Evolutionary conservation across 192 early-diverging fungal genomes (phyloP), one percentile per base, ranked within the genome.

Genomic region (Podila minutissima): DNA sequence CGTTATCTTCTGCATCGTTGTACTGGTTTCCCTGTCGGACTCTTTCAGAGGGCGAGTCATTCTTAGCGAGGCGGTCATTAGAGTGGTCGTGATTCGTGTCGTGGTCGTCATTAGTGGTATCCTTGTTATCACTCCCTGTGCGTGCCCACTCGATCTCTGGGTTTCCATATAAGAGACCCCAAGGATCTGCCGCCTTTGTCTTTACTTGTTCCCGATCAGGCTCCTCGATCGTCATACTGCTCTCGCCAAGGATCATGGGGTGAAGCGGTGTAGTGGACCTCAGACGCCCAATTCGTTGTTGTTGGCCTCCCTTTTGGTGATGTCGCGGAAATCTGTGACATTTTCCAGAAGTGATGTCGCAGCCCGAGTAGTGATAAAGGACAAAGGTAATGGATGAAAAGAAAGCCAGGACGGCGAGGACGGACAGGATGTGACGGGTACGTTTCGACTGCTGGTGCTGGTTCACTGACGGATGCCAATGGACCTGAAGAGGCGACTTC

Each of bases 391-490:
- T 2, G 10, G 71, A 73, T 4, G 77, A 69, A 37, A 81, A 81
- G 53, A 64, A 69, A 9, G 67, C 28, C 0, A 81, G 77, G 31
- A 81, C 32, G 2, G 62, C 59, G 2, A 81, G 28, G 32, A 69
- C n/a, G 24, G 55, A 61, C 2, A 62, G 2, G 32, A 65, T 64
- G 29, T 73, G 71, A 4, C 62, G 70, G 46, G 63, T 72, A 8
- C 77, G 77, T 32, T 81, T 81, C 11, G 60, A 62, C 17, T 64
- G 29, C 28, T 73, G 77, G 19, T 35, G 71, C 20, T 73, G 60
- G 59, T 81, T 81, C 28, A 81, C 77, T 12, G 77, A 81, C 0
- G 77, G 71, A 26, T 81, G 77, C 77, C 76, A 79, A 28, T 62
- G 59, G 12, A 79, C 76, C 32, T 81, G 77, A 31, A 73, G 77